Percentiles rank a stretch among this genome's conserved stretches.
Conservation (phyloP, 2,329 filamentous ascomycete genomes). For the Hypoxylon sp. region DNA sequence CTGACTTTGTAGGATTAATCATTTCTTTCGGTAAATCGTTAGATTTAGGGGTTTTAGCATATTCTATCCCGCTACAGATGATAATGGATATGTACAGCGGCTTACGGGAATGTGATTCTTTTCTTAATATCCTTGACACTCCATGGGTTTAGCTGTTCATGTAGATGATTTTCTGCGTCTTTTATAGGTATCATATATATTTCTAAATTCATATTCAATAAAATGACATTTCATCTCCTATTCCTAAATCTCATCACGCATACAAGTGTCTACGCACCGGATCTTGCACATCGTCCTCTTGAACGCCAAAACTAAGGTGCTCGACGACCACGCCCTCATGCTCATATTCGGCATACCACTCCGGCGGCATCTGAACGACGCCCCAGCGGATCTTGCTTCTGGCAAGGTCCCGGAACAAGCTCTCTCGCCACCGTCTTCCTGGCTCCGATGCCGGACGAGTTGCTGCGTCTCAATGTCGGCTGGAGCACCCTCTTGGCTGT, state of each 20-base stretch:
- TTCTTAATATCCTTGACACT: not conserved
- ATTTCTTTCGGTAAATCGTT: not conserved
- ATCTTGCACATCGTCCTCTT: conserved; percentile 36
- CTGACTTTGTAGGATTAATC: not conserved
- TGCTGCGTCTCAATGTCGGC: conserved; percentile 32
- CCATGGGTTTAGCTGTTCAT: not conserved
- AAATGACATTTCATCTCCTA: not conserved
- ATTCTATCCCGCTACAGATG: not conserved
- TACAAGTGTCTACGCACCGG: conserved; percentile 38
- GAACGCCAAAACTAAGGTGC: conserved; percentile 45
- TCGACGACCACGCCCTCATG: conserved; percentile 29
- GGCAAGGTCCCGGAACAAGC: conserved; percentile 31
- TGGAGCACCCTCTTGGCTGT: not conserved
- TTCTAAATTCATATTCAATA: not conserved
- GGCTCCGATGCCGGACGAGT: not conserved
- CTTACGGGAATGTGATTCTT: not conserved
- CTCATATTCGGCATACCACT: conserved; percentile 40
- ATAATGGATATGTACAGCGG: not conserved
- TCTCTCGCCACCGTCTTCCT: conserved; percentile 6
- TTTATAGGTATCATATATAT: not conserved
- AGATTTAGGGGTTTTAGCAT: not conserved
- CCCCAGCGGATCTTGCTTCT: conserved; percentile 46
- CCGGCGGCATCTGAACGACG: conserved; percentile 42
- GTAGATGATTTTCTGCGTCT: too few species aligned
- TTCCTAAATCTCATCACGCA: conserved; percentile 29